phyloP scores from a whole-genome alignment of 2,329 filamentous ascomycete species.

The Exserohilum turcica region DNA sequence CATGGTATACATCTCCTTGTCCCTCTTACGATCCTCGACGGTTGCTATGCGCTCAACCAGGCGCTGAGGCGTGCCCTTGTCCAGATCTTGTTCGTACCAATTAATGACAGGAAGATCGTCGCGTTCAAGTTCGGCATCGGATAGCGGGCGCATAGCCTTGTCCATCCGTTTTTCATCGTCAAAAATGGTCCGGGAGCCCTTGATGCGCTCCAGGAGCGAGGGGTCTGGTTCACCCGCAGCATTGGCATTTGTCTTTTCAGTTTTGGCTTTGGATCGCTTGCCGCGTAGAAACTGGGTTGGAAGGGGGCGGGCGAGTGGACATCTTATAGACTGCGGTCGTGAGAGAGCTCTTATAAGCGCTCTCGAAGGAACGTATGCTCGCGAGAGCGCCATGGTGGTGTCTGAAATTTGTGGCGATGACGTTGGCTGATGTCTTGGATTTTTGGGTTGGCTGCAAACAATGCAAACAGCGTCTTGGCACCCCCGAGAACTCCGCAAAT shows the following conservation, averaged over 20 bases:
- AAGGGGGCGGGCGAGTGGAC: slow-evolving; percentile 23
- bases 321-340: slow-evolving; percentile 26
- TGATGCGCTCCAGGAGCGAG: slow-evolving; percentile 5
- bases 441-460: slow-evolving; percentile 14
- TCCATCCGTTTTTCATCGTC: slow-evolving; percentile 12
- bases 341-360: slow-evolving; percentile 33
- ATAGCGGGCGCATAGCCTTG: slow-evolving; percentile 18
- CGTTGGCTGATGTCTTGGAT: slow-evolving; percentile 4
- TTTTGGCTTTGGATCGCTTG: slow-evolving; percentile 27
- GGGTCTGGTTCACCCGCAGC: slow-evolving; percentile 2
- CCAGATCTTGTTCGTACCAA: slow-evolving; percentile 40
- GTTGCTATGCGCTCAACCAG: slow-evolving; percentile 33
- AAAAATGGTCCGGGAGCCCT: slow-evolving; percentile 3
- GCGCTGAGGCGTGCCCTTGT: slow-evolving; percentile 27
- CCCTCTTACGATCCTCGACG: slow-evolving; percentile 28
- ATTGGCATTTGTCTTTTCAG: slow-evolving; percentile 8
- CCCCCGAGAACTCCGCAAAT: slow-evolving; percentile 29
- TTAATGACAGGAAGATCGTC: slow-evolving; percentile 29
- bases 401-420: neutral
- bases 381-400: slow-evolving; percentile 21
- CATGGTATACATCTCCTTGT: slow-evolving; percentile 32
- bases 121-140: slow-evolving; percentile 28
- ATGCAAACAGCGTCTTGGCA: slow-evolving; percentile 32
- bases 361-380: slow-evolving; percentile 34
- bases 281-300: slow-evolving; percentile 25